phyloP scores from a whole-genome alignment of 352 stramenopile genomes.

The Phytophthora pistaciae region DNA sequence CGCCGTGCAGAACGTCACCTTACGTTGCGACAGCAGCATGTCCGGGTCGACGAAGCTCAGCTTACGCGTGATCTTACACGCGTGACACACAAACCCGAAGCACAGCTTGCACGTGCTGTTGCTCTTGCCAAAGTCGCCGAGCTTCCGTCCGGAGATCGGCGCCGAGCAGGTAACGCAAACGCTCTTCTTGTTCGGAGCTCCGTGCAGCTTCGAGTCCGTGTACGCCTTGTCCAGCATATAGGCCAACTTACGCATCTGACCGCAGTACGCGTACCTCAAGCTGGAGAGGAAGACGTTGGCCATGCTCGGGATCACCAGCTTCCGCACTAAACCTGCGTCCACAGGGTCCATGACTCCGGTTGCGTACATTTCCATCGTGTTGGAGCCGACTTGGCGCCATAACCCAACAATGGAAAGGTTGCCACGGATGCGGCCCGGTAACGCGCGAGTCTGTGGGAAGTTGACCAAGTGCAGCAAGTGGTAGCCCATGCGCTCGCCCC shows the following conservation, averaged over 20 bases:
- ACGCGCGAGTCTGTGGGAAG: conserved; percentile 26
- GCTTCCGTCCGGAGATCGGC: conserved; percentile 15
- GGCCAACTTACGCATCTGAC: conserved; percentile 35
- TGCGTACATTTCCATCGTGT: conserved; percentile 53
- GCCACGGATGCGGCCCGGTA: conserved; percentile 45
- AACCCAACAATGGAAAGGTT: conserved; percentile 49
- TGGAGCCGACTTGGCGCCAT: conserved; percentile 48
- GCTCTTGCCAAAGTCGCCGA: conserved; percentile 28
- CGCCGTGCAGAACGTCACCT: conserved; percentile 33
- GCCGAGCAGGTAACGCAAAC: conserved; percentile 30
- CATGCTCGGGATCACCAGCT: conserved; percentile 24
- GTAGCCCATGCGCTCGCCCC: conserved; percentile 33
- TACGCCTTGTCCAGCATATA: conserved; percentile 35
- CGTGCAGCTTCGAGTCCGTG: conserved; percentile 25
- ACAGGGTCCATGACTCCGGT: conserved; percentile 34
- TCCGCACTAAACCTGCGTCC: conserved; percentile 34
- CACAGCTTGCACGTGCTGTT: conserved; percentile 29
- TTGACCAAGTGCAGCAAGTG: conserved; percentile 29
- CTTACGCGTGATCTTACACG: conserved; percentile 29
- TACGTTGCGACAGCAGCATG: conserved; percentile 25
- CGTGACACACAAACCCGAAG: conserved; percentile 29
- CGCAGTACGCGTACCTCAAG: conserved; percentile 30
- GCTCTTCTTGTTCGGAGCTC: conserved; percentile 24
- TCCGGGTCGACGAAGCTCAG: conserved; percentile 36
- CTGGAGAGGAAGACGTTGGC: conserved; percentile 29